Evolutionary conservation across 352 stramenopile genomes (phyloP), one percentile per base, ranked within the genome.

Genomic region (Blastocystis sp.): DNA sequence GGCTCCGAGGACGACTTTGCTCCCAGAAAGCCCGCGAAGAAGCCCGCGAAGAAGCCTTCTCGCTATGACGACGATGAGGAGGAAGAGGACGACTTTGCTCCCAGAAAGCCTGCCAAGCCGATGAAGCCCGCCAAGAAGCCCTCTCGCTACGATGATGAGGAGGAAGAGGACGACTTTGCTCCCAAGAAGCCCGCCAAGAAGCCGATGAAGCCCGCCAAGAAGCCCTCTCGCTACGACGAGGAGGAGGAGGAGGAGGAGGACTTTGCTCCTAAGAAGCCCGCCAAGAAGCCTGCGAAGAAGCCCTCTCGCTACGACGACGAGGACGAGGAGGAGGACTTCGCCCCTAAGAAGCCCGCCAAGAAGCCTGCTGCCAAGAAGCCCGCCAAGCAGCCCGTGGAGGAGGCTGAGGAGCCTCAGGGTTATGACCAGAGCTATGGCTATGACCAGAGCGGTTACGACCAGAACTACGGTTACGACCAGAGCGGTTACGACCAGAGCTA

Each of bases 131-230:
- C 66, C 9, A 77, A 43, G 66, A 52, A 79, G 0, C 0, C 43
- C 0, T 60, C 23, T 62, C 23, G 69, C 34, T 79, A 14, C 11
- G 69, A 79, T 34, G 69, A 79, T 79, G 62, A 69, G 7, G 62
- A 79, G 52, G 76, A 86, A 19, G 69, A 79, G 69, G 70, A 80
- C 21, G 76, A 86, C 2, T 70, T 86, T 59, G 62, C 60, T 45
- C 76, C 76, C 70, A 45, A 53, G 11, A 86, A 86, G 53, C 60
- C 60, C 34, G 76, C 76, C 23, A 86, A 86, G 76, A 86, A 86
- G 59, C n/a, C 62, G 5, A 23, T 23, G 62, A 67, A 64, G 52
- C 64, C 64, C 1, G 34, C 34, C 28, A 80, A 80, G 70, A 69
- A 86, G 23, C 40, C 52, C 3, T 76, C 40, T 79, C 21, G 62